Conservation (phyloP, 345 rosid genomes). For the Kernera saxatilis region DNA sequence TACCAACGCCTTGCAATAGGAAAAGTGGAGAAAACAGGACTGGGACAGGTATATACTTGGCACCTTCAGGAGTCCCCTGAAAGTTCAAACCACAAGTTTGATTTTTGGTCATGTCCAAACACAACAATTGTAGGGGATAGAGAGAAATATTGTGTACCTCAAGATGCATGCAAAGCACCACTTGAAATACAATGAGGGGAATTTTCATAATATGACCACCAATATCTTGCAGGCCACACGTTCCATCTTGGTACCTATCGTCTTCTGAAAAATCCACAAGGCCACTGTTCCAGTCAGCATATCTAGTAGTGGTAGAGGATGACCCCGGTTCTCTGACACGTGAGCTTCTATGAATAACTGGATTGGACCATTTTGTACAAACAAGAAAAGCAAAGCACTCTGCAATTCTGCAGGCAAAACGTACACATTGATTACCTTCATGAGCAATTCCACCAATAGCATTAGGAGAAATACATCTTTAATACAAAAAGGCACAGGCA, state of each 20-base stretch:
- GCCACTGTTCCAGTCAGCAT: conserved; percentile 88
- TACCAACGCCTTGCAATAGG: conserved; percentile 79
- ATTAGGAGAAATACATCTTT: neutral
- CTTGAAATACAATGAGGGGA: conserved; percentile 77
- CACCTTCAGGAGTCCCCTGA: conserved; percentile 87
- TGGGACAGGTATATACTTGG: conserved; percentile 73
- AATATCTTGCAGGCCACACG: conserved; percentile 79
- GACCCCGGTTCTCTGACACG: conserved; percentile 48
- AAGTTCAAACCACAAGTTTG: conserved; percentile 27
- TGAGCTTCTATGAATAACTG: conserved; percentile 67
- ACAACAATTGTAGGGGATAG: conserved; percentile 6
- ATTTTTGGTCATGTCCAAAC: conserved; percentile 21
- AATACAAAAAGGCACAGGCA: conserved; percentile 7
- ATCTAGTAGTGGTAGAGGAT: conserved; percentile 50
- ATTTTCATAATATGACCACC: conserved; percentile 95
- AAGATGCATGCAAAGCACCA: conserved; percentile 86
- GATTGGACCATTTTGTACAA: conserved; percentile 93
- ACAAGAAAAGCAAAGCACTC: conserved; percentile 96
- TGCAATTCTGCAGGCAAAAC: conserved; percentile 64
- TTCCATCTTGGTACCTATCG: conserved; percentile 47
- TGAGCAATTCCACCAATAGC: neutral
- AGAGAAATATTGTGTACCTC: conserved; percentile 48
- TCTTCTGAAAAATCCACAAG: conserved; percentile 60
- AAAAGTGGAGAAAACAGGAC: conserved; percentile 82
- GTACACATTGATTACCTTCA: conserved; percentile 18